These are phyloP conservation scores for Heterobasidion occidentale DNA, from an alignment of 1,284 basidiomycete species.

Conservation along the genomic window DNA sequence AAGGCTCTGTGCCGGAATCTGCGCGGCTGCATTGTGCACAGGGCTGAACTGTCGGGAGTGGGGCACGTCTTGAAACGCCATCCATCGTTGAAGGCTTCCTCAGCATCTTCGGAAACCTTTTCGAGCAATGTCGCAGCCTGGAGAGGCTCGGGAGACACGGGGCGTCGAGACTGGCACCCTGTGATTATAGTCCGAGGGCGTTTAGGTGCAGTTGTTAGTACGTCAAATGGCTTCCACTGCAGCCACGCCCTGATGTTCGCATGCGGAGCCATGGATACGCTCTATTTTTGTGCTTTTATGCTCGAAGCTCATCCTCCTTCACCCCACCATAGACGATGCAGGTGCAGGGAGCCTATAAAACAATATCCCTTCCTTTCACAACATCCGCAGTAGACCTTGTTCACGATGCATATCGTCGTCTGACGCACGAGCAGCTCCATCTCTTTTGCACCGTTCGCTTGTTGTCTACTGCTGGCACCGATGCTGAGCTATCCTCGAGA, in stretches of 20 bases:
- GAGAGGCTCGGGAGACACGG: not conserved
- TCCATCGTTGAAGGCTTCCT: not conserved
- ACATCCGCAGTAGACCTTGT: slow-evolving; percentile 29
- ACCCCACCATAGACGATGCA: not conserved
- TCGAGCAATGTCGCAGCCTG: not conserved
- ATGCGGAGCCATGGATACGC: not conserved
- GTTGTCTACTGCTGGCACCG: slow-evolving; percentile 51
- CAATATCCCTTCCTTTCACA: not conserved
- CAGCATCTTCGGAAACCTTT: not conserved
- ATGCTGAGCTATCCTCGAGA: slow-evolving; percentile 54
- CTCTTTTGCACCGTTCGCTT: slow-evolving; percentile 67
- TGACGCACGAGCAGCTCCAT: slow-evolving; percentile 57
- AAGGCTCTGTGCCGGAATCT: not conserved
- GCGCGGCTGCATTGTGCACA: not conserved
- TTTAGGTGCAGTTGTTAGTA: not conserved
- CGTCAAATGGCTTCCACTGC: not conserved
- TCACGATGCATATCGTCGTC: slow-evolving; percentile 57
- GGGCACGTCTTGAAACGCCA: not conserved
- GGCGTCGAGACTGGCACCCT: too few species aligned
- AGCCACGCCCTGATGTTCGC: not conserved
- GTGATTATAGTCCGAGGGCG: too few species aligned
- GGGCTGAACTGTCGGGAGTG: not conserved
- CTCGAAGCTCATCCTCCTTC: not conserved
- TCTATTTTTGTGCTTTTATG: not conserved
- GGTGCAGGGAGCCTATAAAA: not conserved